Evolutionary conservation across 495 filamentous ascomycete species (phyloP), one percentile per base, ranked within the genome.

Genomic region (Terfezia claveryi): DNA sequence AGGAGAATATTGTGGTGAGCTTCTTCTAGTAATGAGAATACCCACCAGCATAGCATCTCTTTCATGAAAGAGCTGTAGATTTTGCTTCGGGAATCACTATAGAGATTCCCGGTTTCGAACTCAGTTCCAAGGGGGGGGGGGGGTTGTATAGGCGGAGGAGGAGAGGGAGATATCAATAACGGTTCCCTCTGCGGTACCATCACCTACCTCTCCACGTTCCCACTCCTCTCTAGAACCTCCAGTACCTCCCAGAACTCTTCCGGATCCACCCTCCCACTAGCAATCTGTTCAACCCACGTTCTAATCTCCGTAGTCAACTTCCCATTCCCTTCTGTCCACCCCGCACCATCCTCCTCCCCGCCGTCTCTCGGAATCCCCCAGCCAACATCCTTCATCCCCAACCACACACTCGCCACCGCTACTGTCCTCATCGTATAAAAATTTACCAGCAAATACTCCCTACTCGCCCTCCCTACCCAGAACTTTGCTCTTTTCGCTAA

Each of bases 381-480:
- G 4, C 50, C 50, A n/a, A 12, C 16, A n/a, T 51, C 50, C 23
- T 23, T 17, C 16, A 51, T 51, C 2, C 16, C 27, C n/a, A 51
- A 23, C n/a, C 23, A 51, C 50, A 51, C 50, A n/a, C n/a, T 23
- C 50, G 69, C 70, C 10, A 62, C 63, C 3, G 70, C 70, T 38
- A 72, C 62, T 8, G 62, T 64, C 41, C 70, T 57, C 7, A 64
- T 66, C n/a, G 68, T 66, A 53, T 68, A 72, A 17, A 68, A 65
- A 57, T 62, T 69, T 11, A 16, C 27, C 50, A 12, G 5, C 11
- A 12, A 12, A 20, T 17, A 20, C 50, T 27, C 11, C 50, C 6
- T 8, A 20, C 50, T 51, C n/a, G n/a, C 50, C 50, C 50, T 20
- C n/a, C 14, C n/a, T 12, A 69, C 69, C 51, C 58, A 62, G 23